A percentile compares a stretch with the other conserved stretches of the same genome.
phyloP scores from a whole-genome alignment of 345 rosid genomes.

The Eutrema yunnanense region DNA sequence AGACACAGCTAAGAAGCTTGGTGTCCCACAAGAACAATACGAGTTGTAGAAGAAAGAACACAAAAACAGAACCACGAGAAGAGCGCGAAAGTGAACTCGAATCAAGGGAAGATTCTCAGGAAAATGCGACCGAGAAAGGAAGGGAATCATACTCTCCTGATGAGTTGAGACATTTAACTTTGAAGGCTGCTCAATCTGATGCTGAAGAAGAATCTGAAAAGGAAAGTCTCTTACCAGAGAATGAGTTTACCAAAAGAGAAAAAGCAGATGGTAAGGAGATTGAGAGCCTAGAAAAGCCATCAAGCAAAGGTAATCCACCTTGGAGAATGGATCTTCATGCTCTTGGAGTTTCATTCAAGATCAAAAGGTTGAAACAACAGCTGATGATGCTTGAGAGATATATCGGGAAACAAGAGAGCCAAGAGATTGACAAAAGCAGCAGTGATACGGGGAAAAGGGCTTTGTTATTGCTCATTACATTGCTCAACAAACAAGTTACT shows the following conservation, averaged over 20 bases:
- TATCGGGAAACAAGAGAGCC: conserved; percentile 54
- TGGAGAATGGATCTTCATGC: conserved; percentile 93
- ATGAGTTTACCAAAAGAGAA: neutral
- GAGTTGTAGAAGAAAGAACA: conserved; percentile 34
- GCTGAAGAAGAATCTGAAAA: conserved; percentile 43
- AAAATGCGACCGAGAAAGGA: conserved; percentile 27
- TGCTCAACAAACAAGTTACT: conserved; percentile 71
- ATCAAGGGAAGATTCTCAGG: conserved; percentile 22
- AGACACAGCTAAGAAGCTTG: conserved; percentile 29
- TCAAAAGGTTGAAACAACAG: conserved; percentile 90
- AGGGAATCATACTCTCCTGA: conserved; percentile 56
- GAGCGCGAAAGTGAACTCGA: conserved; percentile 31
- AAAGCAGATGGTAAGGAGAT: conserved; percentile 28
- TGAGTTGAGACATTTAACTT: conserved; percentile 32
- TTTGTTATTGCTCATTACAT: conserved; percentile 46
- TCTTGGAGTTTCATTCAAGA: conserved; percentile 90
- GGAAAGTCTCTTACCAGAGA: conserved; percentile 1
- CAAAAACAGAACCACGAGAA: conserved; percentile 32
- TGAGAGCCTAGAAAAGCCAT: conserved; percentile 19
- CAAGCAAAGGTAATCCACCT: conserved; percentile 30
- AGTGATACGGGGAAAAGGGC: conserved; percentile 33
- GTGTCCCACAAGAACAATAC: conserved; percentile 28
- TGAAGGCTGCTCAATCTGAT: conserved; percentile 30
- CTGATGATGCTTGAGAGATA: conserved; percentile 78
- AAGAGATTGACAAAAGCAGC: conserved; percentile 31